Base-by-base conservation (phyloP, 257 asterid species). In the Misopates orontium region DNA sequence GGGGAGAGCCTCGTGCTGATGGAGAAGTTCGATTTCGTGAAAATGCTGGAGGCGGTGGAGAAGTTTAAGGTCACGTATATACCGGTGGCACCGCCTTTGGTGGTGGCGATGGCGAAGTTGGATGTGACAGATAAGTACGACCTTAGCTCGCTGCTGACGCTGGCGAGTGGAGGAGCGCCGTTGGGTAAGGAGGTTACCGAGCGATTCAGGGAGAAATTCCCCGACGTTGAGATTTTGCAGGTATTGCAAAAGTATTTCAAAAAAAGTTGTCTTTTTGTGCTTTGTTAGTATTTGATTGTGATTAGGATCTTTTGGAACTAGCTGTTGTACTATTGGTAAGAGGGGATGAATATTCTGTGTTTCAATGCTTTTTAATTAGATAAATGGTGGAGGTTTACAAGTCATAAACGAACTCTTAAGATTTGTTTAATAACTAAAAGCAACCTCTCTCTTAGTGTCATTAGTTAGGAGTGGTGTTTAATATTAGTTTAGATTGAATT, bases 131-230 rank as follows among this genome's bases (percentile, higher is more conserved):
- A 3, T 4, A 85, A 85, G 71, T 84, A 84, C 51, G 97, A 89
- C 47, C 59, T 92, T 60, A 79, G 88, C 73, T 89, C 98, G 4
- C 78, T 92, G 15, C 85, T 49, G 76, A 1, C 25, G 28, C 71
- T 92, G 50, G 85, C 86, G 45, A 81, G 87, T 83, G 98, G 98
- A 60, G 98, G 98, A 55, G 98, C 97, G 14, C 93, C 98, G 74
- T 88, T 92, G 0, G 98, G 98, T 23, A 87, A 78, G 81, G 97
- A 89, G 74, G 82, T 84, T 21, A 64, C 86, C 5, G 87, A 80
- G 73, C 74, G 70, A 70, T 89, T 92, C 73, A 79, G 62, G 50
- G 78, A 76, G 25, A 82, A 77, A 23, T 92, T 89, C 60, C 91
- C 95, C 4, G 23, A 76, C 69, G 87, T 81, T 56, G 82, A 80